Base-by-base conservation (phyloP, 1,284 basidiomycete genomes). In the Earliella scabrosa region DNA sequence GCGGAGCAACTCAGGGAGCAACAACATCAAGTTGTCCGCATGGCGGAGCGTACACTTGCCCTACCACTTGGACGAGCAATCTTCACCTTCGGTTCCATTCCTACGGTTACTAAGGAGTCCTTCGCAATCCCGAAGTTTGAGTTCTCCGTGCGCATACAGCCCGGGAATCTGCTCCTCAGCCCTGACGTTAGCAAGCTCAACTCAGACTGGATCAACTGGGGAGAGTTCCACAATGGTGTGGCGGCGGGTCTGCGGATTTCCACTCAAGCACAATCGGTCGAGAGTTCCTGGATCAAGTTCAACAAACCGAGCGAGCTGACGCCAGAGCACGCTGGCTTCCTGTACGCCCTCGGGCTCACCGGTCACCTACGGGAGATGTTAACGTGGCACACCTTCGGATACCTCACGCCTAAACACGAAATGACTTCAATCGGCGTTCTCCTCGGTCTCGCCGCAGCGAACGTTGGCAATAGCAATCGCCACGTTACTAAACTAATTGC, bases 221-320 rank as follows among this genome's bases (percentile, higher is more conserved):
- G 95, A 16, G 92, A 95, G 58, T 99, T 99, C 73, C 96, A 99
- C 74, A 97, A 97, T 60, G 97, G 97, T 16, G 96, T 97, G 0
- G 93, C 95, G 1, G 91, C 94, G 2, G 97, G 91, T 2, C 74
- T 99, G 53, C 86, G 92, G 4, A 87, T 95, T 49, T 86, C 90
- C 0, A 85, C 90, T 0, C 82, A 86, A n/a, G 83, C 88, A n/a
- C 76, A 80, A 50, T 86, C 86, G 18, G 83, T 95, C 38, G 92
- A 95, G 67, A 93, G 90, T 59, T 93, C 94, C 0, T 97, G 96
- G 88, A 95, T 97, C 65, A 88, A 93, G 18, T 95, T 94, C 78
- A 96, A 97, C 72, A 90, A 90, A 61, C 95, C 95, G 0, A 81
- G 84, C 0, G 90, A 94, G 50, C 79, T 95, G 50, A 94, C 91